These are phyloP conservation scores for Puccinia triticina DNA, from an alignment of 1,284 basidiomycete genomes.

Conservation along the genomic window DNA sequence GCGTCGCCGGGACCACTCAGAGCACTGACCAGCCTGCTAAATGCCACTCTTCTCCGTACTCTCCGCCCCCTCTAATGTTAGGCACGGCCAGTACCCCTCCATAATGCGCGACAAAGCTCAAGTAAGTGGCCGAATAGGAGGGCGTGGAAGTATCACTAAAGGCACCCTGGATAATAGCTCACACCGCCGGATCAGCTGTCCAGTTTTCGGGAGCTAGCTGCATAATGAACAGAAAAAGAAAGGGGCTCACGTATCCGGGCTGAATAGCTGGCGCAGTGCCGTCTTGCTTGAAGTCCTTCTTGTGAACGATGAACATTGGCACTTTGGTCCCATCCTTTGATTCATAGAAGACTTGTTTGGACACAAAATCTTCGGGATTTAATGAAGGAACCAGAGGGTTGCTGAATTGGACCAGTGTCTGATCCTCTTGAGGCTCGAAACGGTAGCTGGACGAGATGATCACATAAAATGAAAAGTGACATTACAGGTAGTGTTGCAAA, in stretches of 20 bases:
- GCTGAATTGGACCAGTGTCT: slow-evolving; percentile 68
- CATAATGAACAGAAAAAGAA: slow-evolving; percentile 4
- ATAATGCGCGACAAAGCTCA: slow-evolving; percentile 76
- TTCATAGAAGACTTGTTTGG: slow-evolving; percentile 75
- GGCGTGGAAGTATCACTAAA: slow-evolving; percentile 75
- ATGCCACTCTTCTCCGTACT: slow-evolving; percentile 73
- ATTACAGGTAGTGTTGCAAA: too few relatives aligned
- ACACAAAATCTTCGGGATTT: slow-evolving; percentile 71
- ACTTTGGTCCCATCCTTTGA: slow-evolving; percentile 80
- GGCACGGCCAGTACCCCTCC: slow-evolving; percentile 75
- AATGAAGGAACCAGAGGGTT: slow-evolving; percentile 71
- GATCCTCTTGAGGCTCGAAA: slow-evolving; percentile 58
- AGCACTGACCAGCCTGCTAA: slow-evolving; percentile 55
- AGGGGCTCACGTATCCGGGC: slow-evolving; percentile 68
- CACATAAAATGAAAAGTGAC: too few relatives aligned
- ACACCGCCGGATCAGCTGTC: not conserved
- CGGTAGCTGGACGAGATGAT: slow-evolving; percentile 4
- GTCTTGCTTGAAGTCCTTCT: slow-evolving; percentile 72
- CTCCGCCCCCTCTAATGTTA: slow-evolving; percentile 72
- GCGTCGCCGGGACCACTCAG: slow-evolving; percentile 28
- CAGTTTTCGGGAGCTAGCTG: not conserved
- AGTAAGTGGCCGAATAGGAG: slow-evolving; percentile 71
- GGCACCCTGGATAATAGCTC: slow-evolving; percentile 69
- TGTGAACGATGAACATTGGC: slow-evolving; percentile 83
- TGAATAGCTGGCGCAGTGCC: slow-evolving; percentile 78